These are phyloP conservation scores for Ampelomyces quisqualis DNA, from an alignment of 2,329 filamentous ascomycete species.

Conservation along the genomic window DNA sequence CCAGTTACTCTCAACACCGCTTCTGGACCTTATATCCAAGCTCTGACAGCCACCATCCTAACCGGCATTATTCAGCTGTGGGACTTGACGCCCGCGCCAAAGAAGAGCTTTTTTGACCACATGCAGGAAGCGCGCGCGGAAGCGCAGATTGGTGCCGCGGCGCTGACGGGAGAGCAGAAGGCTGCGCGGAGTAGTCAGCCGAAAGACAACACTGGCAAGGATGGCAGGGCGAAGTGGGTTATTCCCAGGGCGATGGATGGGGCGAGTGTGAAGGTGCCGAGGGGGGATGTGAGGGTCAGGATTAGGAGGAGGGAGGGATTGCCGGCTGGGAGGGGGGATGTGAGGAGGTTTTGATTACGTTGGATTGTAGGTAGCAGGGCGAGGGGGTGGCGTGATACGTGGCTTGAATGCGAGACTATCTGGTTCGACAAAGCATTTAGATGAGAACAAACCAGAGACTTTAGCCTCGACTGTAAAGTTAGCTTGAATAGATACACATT, in stretches of 20 bases:
- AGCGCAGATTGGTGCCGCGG: constrained; percentile 30
- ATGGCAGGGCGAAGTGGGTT: constrained; percentile 43
- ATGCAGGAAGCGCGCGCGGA: constrained; percentile 38
- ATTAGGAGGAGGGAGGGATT: constrained; percentile 47
- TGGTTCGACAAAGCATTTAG: no score
- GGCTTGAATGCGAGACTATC: not conserved
- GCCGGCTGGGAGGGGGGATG: constrained; percentile 1
- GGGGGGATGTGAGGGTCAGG: constrained; percentile 56
- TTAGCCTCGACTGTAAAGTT: no score
- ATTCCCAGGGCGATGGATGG: constrained; percentile 52
- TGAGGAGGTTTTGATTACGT: not conserved
- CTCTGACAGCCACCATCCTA: constrained; percentile 31
- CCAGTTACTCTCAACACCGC: constrained; percentile 24
- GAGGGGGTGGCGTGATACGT: not conserved
- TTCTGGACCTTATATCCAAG: constrained; percentile 21
- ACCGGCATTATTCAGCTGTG: constrained; percentile 40
- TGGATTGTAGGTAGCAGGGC: no score
- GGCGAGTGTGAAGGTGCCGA: constrained; percentile 55
- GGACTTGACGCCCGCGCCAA: constrained; percentile 37
- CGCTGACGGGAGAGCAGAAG: constrained; percentile 16
- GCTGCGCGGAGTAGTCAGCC: constrained; percentile 11
- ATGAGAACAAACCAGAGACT: no score
- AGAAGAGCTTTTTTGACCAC: constrained; percentile 35
- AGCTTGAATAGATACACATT: no score
- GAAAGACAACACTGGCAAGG: constrained; percentile 11